Evolutionary conservation across 805 yeast species (phyloP).

Genomic region (Zygotorulaspora florentina): DNA sequence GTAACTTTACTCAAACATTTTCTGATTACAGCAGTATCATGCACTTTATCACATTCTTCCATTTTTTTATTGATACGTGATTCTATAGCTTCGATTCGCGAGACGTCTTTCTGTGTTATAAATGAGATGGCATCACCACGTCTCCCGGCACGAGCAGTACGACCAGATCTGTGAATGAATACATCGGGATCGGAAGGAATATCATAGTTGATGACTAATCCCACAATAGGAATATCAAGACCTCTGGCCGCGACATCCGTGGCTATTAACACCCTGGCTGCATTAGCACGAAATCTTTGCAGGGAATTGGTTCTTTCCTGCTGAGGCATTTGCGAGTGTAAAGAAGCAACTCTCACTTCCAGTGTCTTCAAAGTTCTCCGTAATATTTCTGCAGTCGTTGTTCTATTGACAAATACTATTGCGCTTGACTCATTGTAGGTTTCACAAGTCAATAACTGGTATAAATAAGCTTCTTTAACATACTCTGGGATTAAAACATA

Average conservation of each 20-base stretch:
- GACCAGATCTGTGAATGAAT: slow-evolving; percentile 94
- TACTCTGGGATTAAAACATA: slow-evolving; percentile 80
- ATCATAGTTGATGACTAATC: slow-evolving; percentile 84
- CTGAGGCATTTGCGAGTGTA: slow-evolving; percentile 95
- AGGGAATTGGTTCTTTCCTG: slow-evolving; percentile 84
- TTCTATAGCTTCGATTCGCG: slow-evolving; percentile 79
- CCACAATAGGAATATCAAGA: slow-evolving; percentile 90
- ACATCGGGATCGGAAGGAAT: slow-evolving; percentile 96
- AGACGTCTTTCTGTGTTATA: slow-evolving; percentile 81
- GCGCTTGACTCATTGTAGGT: slow-evolving; percentile 63
- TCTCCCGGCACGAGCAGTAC: slow-evolving; percentile 98
- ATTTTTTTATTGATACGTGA: slow-evolving; percentile 75
- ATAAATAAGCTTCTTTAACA: slow-evolving; percentile 85
- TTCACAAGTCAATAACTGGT: slow-evolving; percentile 58
- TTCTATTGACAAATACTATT: slow-evolving; percentile 87
- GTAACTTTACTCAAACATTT: slow-evolving; percentile 65
- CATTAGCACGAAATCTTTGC: slow-evolving; percentile 90
- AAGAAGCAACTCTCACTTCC: slow-evolving; percentile 78
- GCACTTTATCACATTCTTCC: slow-evolving; percentile 65
- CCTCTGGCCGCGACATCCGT: slow-evolving; percentile 98
- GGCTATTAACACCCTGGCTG: slow-evolving; percentile 87
- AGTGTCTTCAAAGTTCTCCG: slow-evolving; percentile 69
- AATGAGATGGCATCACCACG: slow-evolving; percentile 78
- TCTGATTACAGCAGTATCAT: slow-evolving; percentile 74
- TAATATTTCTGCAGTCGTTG: slow-evolving; percentile 82